A percentile compares a stretch with the other conserved stretches of the same genome.
These are phyloP conservation scores for Nymphaea colorata DNA, from an alignment of 164 flowering plant genomes.

Conservation along the genomic window DNA sequence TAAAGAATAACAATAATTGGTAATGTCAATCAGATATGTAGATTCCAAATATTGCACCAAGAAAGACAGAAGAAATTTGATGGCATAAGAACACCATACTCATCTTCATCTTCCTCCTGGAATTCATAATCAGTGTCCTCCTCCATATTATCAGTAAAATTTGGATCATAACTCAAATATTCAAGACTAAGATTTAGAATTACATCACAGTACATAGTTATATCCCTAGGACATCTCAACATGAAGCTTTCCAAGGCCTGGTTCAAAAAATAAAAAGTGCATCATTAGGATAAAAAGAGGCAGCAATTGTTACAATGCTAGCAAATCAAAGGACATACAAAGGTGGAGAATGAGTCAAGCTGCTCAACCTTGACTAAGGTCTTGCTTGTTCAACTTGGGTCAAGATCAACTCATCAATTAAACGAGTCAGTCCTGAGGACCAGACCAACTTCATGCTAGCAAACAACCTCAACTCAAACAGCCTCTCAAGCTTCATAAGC, in stretches of 20 bases:
- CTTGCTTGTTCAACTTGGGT: too few relatives aligned
- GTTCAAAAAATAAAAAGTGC: slow-evolving; percentile 2
- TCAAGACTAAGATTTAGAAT: slow-evolving; percentile 77
- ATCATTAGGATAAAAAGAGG: slow-evolving; percentile 1
- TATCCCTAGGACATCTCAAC: slow-evolving; percentile 89
- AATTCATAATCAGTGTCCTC: slow-evolving; percentile 89
- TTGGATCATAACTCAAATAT: slow-evolving; percentile 90
- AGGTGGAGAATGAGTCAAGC: too few relatives aligned
- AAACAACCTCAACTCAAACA: too few relatives aligned
- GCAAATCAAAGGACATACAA: not conserved
- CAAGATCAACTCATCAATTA: too few relatives aligned
- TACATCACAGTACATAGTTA: slow-evolving; percentile 68
- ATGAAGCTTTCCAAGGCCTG: slow-evolving; percentile 97
- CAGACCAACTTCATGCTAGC: too few relatives aligned
- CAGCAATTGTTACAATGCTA: not conserved
- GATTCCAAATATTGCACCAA: not conserved
- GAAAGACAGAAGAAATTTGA: not conserved
- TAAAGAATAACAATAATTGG: slow-evolving; percentile 17
- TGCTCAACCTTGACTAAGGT: too few relatives aligned
- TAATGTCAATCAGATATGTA: not conserved
- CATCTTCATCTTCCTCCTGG: slow-evolving; percentile 88
- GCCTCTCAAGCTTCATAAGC: too few relatives aligned
- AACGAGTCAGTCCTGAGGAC: too few relatives aligned
- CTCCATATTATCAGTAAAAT: slow-evolving; percentile 97
- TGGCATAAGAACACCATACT: slow-evolving; percentile 40